Conservation (phyloP, 2,329 filamentous ascomycete species). For the Graphilbum sp. region DNA sequence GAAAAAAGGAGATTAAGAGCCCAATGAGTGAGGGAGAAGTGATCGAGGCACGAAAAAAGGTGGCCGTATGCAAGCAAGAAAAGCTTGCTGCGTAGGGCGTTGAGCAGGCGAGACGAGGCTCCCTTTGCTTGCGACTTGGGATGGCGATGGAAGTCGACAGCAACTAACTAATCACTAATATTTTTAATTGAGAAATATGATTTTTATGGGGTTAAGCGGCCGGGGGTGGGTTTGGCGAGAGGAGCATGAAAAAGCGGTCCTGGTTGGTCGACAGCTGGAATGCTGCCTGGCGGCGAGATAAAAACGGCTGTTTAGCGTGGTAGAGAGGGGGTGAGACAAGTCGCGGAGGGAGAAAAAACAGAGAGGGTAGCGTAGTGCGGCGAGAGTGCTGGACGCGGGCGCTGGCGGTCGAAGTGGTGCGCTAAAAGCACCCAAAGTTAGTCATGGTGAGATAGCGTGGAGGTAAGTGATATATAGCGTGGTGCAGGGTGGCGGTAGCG, state of each 20-base stretch:
- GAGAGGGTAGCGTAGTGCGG: background rate
- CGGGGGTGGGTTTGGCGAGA: slow-evolving; percentile 1
- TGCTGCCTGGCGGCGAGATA: background rate
- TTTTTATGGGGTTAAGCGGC: slow-evolving; percentile 9
- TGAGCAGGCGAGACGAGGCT: slow-evolving; percentile 6
- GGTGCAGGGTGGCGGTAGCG: slow-evolving; percentile 4
- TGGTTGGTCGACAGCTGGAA: background rate
- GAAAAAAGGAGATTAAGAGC: background rate
- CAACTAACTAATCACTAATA: slow-evolving; percentile 1
- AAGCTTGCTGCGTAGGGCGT: slow-evolving; percentile 6
- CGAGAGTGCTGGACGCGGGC: no score
- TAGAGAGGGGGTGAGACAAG: background rate
- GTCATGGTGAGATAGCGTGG: slow-evolving; percentile 1
- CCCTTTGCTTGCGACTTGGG: slow-evolving; percentile 7
- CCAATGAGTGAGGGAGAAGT: background rate
- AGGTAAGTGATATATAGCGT: slow-evolving; percentile 6
- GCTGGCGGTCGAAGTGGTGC: no score
- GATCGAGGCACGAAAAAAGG: background rate
- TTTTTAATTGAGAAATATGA: slow-evolving; percentile 6
- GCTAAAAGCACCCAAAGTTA: no score
- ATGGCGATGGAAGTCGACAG: background rate
- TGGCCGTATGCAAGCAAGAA: slow-evolving; percentile 7
- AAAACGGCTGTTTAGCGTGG: background rate
- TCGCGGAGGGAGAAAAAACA: background rate
- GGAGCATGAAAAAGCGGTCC: background rate